Base-by-base conservation (phyloP, 2,329 filamentous ascomycete species). In the Endothia cerciana region DNA sequence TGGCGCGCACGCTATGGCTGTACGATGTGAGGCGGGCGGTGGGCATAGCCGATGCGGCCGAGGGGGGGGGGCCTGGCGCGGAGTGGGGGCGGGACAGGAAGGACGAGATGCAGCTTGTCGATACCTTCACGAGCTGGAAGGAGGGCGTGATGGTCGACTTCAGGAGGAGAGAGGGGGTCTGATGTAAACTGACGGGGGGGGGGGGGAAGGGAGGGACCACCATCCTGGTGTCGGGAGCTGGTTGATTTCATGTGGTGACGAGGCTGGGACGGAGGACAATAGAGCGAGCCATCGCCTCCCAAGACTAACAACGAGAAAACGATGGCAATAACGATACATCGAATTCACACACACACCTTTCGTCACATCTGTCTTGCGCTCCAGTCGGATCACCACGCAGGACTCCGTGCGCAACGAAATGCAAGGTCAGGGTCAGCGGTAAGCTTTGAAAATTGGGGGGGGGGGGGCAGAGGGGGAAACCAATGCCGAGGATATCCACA, bases 61-160 rank as follows among this genome's bases (percentile, higher is more conserved):
- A 87, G 78, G 85, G 53, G 4, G 53, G 86, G 6, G 77, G 76
- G 55, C 70, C 74, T 2, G 79, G 78, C 38, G 73, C 80, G 8
- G 85, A 83, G 72, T 84, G 79, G 78, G 87, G 87, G 0, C 80
- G 87, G 56, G 81, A 87, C 64, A 80, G 83, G 57, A 73, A 73
- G 22, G 78, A 73, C 1, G 91, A 93, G 80, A 91, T 89, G 75
- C 90, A 92, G 79, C 78, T 92, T 65, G 78, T 84, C 61, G 91
- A 93, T 74, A 89, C 86, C 22, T 93, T 93, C 76, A 91, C 90
- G 40, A 91, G 89, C 71, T 80, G 85, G 71, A 93, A 92, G 79
- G 84, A 90, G 72, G 91, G 91, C 0, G 87, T 89, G 0, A 82
- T 91, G 78, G 79, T 92, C 65, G 86, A 91, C 78, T 89, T 90